Evolutionary conservation across 179 eudicot species (phyloP).

Genomic region (Nepenthes alata): DNA sequence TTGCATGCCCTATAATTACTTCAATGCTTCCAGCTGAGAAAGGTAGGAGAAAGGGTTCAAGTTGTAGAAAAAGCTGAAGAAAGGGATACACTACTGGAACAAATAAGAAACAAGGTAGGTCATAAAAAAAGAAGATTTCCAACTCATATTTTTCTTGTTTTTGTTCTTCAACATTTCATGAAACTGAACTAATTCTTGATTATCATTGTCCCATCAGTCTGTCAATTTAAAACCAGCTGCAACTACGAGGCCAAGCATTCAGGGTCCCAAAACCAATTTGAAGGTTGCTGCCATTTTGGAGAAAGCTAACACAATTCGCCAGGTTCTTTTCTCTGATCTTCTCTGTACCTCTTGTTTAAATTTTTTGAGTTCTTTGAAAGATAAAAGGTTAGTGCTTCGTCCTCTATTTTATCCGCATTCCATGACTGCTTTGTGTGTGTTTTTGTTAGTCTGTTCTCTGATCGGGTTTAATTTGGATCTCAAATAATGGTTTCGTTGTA

Average conservation of each 20-base stretch:
- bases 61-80: slow-evolving; percentile 10
- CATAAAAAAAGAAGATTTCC: background rate
- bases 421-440: too few species aligned
- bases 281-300: slow-evolving; percentile 92
- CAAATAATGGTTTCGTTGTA: too few species aligned
- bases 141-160: background rate
- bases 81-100: slow-evolving; percentile 65
- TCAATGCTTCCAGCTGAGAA: slow-evolving; percentile 48
- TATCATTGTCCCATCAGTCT: slow-evolving; percentile 38
- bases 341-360: too few species aligned
- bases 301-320: slow-evolving; percentile 92
- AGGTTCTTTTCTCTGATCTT: slow-evolving; percentile 28
- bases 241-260: slow-evolving; percentile 60
- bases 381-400: too few species aligned
- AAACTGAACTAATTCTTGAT: slow-evolving; percentile 8
- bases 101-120: slow-evolving; percentile 73
- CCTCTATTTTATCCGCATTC: too few species aligned
- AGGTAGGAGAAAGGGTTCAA: slow-evolving; percentile 45
- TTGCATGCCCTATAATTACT: background rate
- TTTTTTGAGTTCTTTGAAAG: too few species aligned
- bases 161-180: slow-evolving; percentile 2
- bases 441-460: too few species aligned
- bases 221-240: slow-evolving; percentile 78
- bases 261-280: slow-evolving; percentile 82
- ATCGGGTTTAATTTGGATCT: too few species aligned